phyloP scores from a whole-genome alignment of 192 early-diverging fungal genomes.

The Umbelopsis vinacea region DNA sequence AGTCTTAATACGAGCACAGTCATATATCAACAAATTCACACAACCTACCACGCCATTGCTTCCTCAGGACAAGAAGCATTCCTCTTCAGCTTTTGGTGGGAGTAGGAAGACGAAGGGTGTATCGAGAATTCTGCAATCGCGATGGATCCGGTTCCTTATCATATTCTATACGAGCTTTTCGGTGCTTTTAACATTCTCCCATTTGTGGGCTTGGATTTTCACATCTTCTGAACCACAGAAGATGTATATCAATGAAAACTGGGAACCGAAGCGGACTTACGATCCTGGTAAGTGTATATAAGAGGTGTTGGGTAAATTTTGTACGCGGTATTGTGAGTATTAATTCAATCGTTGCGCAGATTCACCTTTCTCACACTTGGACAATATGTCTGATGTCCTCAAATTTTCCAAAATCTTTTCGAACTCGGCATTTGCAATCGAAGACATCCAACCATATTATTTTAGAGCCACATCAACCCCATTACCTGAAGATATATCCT shows the following conservation, averaged over 20 bases:
- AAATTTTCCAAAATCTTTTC: constrained; percentile 43
- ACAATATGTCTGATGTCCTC: constrained; percentile 35
- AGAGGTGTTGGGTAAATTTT: background rate
- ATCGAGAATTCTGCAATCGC: constrained; percentile 14
- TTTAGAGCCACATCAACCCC: constrained; percentile 39
- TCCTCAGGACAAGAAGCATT: constrained; percentile 33
- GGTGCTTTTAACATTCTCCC: constrained; percentile 30
- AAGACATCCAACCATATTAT: constrained; percentile 39
- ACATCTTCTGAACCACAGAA: background rate
- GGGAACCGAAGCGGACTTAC: constrained; percentile 40
- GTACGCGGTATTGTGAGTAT: too few species aligned
- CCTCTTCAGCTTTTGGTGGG: constrained; percentile 34
- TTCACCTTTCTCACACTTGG: constrained; percentile 29
- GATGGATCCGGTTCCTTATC: constrained; percentile 20
- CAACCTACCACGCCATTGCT: constrained; percentile 27
- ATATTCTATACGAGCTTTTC: constrained; percentile 39
- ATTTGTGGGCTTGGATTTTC: constrained; percentile 28
- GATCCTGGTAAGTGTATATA: constrained; percentile 27
- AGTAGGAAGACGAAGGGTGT: background rate
- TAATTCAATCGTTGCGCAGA: constrained; percentile 13
- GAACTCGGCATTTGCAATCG: constrained; percentile 31
- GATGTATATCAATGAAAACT: constrained; percentile 8
- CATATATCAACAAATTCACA: constrained; percentile 4
- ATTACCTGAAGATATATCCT: constrained; percentile 47
- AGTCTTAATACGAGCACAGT: background rate